Evolutionary conservation across 306 rosid species (phyloP).

Genomic region (Crotalaria pallida): DNA sequence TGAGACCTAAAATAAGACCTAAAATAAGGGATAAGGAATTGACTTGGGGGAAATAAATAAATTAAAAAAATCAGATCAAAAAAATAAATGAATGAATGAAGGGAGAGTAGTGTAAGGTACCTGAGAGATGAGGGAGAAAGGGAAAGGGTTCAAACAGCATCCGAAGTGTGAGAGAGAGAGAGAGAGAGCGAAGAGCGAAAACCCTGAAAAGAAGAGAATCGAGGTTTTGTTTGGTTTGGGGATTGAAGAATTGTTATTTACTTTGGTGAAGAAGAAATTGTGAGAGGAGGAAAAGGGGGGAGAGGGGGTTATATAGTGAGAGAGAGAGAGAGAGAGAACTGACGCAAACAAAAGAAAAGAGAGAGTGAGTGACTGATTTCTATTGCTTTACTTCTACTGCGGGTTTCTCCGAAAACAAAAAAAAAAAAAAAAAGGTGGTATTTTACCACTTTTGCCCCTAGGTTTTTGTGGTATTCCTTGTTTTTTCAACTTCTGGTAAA

Average conservation of each 20-base stretch:
- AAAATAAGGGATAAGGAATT: background rate
- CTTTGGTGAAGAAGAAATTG: background rate
- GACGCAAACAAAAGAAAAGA: conserved; percentile 7
- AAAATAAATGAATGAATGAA: background rate
- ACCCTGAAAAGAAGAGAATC: conserved; percentile 41
- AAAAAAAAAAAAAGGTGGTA: background rate
- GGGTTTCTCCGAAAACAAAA: too few relatives aligned
- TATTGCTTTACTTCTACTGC: conserved; percentile 12
- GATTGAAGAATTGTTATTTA: background rate
- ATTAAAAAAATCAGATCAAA: conserved; percentile 30
- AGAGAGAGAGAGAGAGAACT: conserved; percentile 11
- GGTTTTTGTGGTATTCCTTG: conserved; percentile 8
- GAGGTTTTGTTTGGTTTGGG: background rate
- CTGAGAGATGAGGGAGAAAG: conserved; percentile 61
- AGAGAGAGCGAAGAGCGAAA: conserved; percentile 24
- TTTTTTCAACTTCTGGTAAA: too few relatives aligned
- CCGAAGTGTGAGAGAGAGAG: conserved; percentile 37
- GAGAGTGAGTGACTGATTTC: too few relatives aligned
- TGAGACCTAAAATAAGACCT: conserved; percentile 16
- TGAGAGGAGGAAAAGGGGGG: conserved; percentile 4
- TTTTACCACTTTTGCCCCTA: conserved; percentile 16
- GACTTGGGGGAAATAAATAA: background rate
- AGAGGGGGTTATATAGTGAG: conserved; percentile 17
- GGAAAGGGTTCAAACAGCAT: conserved; percentile 52
- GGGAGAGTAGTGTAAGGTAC: conserved; percentile 11